phyloP scores from a whole-genome alignment of 2,329 filamentous ascomycete genomes.

The Cladosporium sp. region DNA sequence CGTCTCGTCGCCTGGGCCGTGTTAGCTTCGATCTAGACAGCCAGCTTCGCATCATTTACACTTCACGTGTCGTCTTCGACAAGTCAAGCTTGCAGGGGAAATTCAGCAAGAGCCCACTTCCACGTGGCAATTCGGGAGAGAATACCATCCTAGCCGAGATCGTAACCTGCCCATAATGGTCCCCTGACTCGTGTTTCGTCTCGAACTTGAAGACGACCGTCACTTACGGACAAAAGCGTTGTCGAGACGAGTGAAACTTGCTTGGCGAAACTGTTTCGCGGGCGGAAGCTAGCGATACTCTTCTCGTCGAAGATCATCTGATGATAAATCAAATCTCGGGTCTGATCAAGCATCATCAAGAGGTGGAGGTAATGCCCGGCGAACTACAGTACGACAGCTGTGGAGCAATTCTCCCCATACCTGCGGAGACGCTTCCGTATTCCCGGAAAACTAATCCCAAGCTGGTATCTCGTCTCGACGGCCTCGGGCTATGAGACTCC shows the following conservation, averaged over 20 bases:
- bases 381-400: neutral
- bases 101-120: neutral
- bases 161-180: neutral
- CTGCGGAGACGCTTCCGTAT: neutral
- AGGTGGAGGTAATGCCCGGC: neutral
- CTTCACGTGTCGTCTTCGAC: slow-evolving; percentile 4
- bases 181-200: neutral
- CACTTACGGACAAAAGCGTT: neutral
- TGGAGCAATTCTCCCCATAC: neutral
- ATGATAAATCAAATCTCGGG: neutral
- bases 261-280: neutral
- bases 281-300: neutral
- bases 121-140: neutral
- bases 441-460: neutral
- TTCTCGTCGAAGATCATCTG: neutral
- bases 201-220: neutral
- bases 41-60: slow-evolving; percentile 2
- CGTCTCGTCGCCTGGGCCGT: neutral
- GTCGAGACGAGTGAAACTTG: slow-evolving; percentile 3
- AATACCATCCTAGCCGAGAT: slow-evolving; percentile 2
- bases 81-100: neutral
- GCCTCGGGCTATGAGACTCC: neutral
- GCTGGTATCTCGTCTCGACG: neutral
- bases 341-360: neutral
- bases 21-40: slow-evolving; percentile 2